Evolutionary conservation across 2,329 filamentous ascomycete genomes (phyloP).

Genomic region (Taxawa tesnikishii): DNA sequence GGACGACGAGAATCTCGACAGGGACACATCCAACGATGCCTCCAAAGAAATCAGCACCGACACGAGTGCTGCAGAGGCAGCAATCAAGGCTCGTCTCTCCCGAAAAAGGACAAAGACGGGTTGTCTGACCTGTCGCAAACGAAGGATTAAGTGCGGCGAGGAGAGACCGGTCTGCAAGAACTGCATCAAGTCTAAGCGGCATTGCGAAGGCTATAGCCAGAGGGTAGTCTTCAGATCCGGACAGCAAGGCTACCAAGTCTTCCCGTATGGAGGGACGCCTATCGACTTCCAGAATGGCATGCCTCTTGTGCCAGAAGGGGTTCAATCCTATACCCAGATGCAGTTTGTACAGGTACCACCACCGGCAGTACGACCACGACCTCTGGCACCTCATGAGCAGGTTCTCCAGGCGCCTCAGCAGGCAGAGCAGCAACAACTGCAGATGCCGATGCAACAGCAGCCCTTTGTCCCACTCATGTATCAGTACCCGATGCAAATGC

Average conservation of each 20-base stretch:
- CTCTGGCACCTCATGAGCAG: not conserved
- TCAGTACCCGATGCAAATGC: too few relatives aligned
- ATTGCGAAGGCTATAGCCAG: conserved; percentile 75
- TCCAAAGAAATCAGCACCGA: too few relatives aligned
- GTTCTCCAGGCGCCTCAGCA: not conserved
- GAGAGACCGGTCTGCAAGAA: conserved; percentile 72
- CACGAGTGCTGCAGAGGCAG: not conserved
- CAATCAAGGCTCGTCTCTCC: not conserved
- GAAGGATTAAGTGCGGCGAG: conserved; percentile 82
- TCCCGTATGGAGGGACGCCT: conserved; percentile 27
- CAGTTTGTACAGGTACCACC: not conserved
- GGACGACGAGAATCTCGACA: not conserved
- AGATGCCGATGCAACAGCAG: not conserved
- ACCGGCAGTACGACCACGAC: not conserved
- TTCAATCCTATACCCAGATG: not conserved
- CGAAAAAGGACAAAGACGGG: conserved; percentile 15
- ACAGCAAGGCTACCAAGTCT: conserved; percentile 43
- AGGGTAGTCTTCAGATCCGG: conserved; percentile 70
- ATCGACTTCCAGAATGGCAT: conserved; percentile 19
- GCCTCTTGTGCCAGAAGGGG: not conserved
- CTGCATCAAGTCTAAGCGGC: conserved; percentile 73
- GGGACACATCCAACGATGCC: not conserved
- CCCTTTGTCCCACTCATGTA: too few relatives aligned
- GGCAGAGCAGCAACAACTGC: not conserved
- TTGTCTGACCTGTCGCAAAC: conserved; percentile 46